A percentile compares a stretch with the other conserved stretches of the same genome.
Evolutionary conservation across 768 basidiomycete genomes (phyloP).

Genomic region (Xerocomellus amylosporus): DNA sequence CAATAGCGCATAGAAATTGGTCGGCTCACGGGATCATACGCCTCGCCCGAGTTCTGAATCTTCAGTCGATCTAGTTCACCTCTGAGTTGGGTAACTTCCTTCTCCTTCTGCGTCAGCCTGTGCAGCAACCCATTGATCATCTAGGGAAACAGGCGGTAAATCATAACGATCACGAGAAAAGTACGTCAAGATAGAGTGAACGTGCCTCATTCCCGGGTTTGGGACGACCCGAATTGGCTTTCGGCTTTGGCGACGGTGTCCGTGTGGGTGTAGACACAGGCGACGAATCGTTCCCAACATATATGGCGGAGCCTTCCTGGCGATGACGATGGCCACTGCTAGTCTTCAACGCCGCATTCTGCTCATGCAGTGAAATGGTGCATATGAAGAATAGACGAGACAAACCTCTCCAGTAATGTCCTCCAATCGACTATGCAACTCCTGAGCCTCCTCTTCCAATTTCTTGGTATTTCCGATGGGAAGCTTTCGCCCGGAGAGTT

Average conservation of each 20-base stretch:
- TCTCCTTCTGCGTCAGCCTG: constrained; percentile 81
- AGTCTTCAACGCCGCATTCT: constrained; percentile 10
- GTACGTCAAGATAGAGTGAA: background rate
- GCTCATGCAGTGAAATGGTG: background rate
- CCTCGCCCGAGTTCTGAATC: constrained; percentile 53
- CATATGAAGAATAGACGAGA: background rate
- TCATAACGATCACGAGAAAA: background rate
- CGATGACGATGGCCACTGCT: constrained; percentile 1
- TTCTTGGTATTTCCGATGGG: constrained; percentile 47
- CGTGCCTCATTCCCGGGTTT: constrained; percentile 59
- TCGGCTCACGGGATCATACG: constrained; percentile 56
- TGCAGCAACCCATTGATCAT: constrained; percentile 74
- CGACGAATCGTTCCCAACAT: constrained; percentile 10
- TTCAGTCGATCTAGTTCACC: constrained; percentile 65
- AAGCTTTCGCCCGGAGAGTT: constrained; percentile 62
- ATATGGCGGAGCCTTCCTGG: constrained; percentile 17
- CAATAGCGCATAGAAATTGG: background rate
- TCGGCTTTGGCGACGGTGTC: constrained; percentile 28
- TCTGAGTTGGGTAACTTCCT: constrained; percentile 72
- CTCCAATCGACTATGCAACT: constrained; percentile 57
- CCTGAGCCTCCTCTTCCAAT: constrained; percentile 58
- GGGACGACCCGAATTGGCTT: constrained; percentile 39
- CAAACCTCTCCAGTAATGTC: constrained; percentile 64
- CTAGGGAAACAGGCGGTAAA: constrained; percentile 27
- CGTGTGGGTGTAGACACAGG: background rate